phyloP scores from a whole-genome alignment of 73 alveolate species.

The Paramecium sexaurelia region DNA sequence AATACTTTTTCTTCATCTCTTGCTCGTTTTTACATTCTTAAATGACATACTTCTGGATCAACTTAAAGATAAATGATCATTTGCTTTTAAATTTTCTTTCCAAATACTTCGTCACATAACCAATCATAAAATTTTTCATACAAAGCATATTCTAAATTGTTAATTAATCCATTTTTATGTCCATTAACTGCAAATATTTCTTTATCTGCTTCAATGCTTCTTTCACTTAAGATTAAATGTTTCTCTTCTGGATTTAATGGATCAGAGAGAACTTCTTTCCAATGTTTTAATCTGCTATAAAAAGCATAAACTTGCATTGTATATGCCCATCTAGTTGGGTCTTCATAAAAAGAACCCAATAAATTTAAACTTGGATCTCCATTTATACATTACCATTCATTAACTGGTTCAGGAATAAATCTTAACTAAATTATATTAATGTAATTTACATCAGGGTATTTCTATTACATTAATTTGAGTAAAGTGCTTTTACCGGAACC shows the following conservation, averaged over 20 bases:
- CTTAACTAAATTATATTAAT: neutral
- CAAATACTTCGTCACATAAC: conserved; percentile 31
- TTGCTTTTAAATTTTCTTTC: neutral
- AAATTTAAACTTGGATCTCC: conserved; percentile 32
- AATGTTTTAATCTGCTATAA: conserved; percentile 44
- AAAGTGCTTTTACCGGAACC: conserved; percentile 67
- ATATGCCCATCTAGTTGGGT: conserved; percentile 51
- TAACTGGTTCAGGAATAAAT: conserved; percentile 48
- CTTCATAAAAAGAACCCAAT: conserved; percentile 29
- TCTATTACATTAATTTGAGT: conserved; percentile 26
- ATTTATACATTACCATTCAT: conserved; percentile 29
- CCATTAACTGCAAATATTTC: conserved; percentile 58
- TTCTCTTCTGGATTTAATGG: neutral
- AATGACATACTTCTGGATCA: conserved; percentile 4
- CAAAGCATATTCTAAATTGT: neutral
- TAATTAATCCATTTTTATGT: conserved; percentile 3
- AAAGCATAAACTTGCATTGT: conserved; percentile 57
- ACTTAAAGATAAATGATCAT: conserved; percentile 30
- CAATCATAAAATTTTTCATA: conserved; percentile 45
- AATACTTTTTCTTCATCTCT: conserved; percentile 56
- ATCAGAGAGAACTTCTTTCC: conserved; percentile 13
- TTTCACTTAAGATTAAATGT: conserved; percentile 7
- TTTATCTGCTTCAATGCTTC: conserved; percentile 3
- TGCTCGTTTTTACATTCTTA: conserved; percentile 3
- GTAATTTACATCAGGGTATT: neutral